A percentile compares a stretch with the other conserved stretches of the same genome.
These are phyloP conservation scores for Magnolia kwangsiensis DNA, from an alignment of 164 flowering plant species.

Conservation along the genomic window DNA sequence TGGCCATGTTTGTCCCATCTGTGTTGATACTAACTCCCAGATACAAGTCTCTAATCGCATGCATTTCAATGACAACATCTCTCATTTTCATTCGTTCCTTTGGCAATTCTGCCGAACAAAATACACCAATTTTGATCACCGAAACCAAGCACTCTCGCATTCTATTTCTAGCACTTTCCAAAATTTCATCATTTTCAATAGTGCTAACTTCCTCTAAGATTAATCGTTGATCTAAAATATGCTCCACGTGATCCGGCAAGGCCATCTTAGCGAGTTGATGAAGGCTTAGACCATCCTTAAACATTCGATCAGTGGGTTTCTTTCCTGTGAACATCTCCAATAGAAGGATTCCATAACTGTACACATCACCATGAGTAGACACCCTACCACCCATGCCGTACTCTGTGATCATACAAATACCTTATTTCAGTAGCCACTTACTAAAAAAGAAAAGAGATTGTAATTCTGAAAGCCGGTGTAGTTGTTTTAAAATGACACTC, in stretches of 20 bases:
- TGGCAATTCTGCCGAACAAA: slow-evolving; percentile 7
- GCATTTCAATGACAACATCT: slow-evolving; percentile 8
- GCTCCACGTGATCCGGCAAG: not conserved
- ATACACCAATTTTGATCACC: slow-evolving; percentile 4
- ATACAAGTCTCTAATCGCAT: not conserved
- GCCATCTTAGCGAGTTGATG: not conserved
- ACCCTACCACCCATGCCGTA: slow-evolving; percentile 23
- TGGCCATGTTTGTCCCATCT: not conserved
- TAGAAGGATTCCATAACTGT: slow-evolving; percentile 11
- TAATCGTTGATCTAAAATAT: slow-evolving; percentile 2
- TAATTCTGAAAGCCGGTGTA: no score
- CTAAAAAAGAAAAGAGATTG: no score
- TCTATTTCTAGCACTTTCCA: not conserved
- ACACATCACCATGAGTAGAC: slow-evolving; percentile 19
- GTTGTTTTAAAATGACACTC: no score
- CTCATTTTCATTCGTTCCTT: slow-evolving; percentile 3
- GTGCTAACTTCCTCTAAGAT: not conserved
- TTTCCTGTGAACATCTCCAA: slow-evolving; percentile 17
- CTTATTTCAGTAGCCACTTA: no score
- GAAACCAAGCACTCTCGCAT: slow-evolving; percentile 4
- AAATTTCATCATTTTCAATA: not conserved
- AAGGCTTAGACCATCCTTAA: slow-evolving; percentile 6
- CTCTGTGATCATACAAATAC: slow-evolving; percentile 8
- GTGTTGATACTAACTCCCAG: not conserved
- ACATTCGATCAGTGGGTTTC: slow-evolving; percentile 10